Evolutionary conservation across 345 rosid genomes (phyloP), one percentile per base, ranked within the genome.

Genomic region (Linum lewisii): DNA sequence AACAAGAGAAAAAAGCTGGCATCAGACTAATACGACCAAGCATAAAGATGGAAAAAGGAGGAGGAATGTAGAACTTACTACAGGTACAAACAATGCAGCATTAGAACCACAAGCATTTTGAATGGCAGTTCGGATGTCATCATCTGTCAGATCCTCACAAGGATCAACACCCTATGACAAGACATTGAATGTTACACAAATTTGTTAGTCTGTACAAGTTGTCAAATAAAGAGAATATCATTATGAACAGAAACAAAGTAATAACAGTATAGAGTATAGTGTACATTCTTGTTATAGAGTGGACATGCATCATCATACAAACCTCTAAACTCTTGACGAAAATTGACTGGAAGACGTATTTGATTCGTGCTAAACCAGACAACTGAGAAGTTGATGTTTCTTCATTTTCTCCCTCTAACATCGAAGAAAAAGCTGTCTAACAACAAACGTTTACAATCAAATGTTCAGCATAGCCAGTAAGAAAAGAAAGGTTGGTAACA

Each of bases 291-390:
- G 26, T 54, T 58, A 29, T 29, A 29, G 34, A 29, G 34, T 29
- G 7, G 7, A 29, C 34, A 29, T 38, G 44, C 51, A 34, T 51
- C 57, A 22, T 61, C 29, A 52, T 52, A 21, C 68, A 4, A 34
- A 85, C 91, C 91, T 82, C 91, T 71, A 85, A 80, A 63, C 71
- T 79, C 78, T 80, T 80, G 24, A 79, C 85, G 70, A 82, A 85
- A 60, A 85, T 77, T 54, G 91, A 82, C 63, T 82, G 85, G 70
- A 85, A 82, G 57, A 82, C 72, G 68, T 80, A 73, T 69, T 61
- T 77, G 62, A 85, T 85, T 77, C 87, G 66, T 38, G 91, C 85
- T 77, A 85, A 87, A n/a, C 85, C 91, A 62, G 58, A 77, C 59
- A 85, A 73, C 81, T 85, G 84, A 34, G 76, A 64, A 19, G 85